Conservation (phyloP, 1,284 basidiomycete genomes). For the Ustilago lituana region DNA sequence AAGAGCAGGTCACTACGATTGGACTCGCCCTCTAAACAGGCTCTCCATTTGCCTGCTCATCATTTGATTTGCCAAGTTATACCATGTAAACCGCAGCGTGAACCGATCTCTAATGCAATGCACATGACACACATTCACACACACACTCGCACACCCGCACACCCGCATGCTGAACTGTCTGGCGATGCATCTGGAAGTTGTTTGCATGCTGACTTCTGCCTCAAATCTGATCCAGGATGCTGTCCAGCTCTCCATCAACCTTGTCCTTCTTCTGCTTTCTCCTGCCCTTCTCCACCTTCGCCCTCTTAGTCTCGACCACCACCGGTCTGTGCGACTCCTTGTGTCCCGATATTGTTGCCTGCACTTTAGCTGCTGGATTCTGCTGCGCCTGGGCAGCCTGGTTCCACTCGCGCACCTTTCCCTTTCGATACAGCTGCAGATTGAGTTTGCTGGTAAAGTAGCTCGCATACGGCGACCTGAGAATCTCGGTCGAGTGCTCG, state of each 20-base stretch:
- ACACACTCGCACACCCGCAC: background rate
- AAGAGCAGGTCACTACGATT: slow-evolving; percentile 1
- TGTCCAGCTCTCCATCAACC: slow-evolving; percentile 47
- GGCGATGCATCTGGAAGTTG: too few species aligned
- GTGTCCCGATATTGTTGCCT: background rate
- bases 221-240: slow-evolving; percentile 42
- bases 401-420: slow-evolving; percentile 53
- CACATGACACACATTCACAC: background rate
- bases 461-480: slow-evolving; percentile 49
- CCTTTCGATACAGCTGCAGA: slow-evolving; percentile 56
- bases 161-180: too few species aligned
- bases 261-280: slow-evolving; percentile 25
- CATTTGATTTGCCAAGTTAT: too few species aligned
- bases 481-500: slow-evolving; percentile 41
- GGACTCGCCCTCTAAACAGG: slow-evolving; percentile 11
- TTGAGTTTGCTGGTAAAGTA: slow-evolving; percentile 61
- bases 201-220: background rate
- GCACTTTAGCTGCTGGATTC: background rate
- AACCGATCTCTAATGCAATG: slow-evolving; percentile 4
- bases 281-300: slow-evolving; percentile 4
- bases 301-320: slow-evolving; percentile 21
- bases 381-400: slow-evolving; percentile 20
- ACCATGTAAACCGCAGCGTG: too few species aligned
- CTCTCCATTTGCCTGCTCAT: too few species aligned
- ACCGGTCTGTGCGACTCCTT: slow-evolving; percentile 6